Evolutionary conservation across 2,329 filamentous ascomycete genomes (phyloP), one percentile per base, ranked within the genome.

Genomic region (Nemania sp.): DNA sequence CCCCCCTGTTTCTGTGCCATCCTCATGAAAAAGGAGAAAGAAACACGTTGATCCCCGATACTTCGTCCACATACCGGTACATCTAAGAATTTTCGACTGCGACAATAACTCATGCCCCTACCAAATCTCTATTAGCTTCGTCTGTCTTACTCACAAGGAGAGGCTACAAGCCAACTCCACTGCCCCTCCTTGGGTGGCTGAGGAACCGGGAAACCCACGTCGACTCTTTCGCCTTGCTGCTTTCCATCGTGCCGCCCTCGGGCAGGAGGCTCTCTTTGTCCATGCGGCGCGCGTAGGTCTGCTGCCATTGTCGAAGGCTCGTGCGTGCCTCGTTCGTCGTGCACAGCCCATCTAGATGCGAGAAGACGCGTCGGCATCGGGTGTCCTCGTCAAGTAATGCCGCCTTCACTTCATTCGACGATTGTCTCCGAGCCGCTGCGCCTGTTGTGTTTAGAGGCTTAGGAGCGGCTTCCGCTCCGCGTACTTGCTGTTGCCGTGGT

Each of bases 291-390:
- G 83, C 82, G 66, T 81, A 86, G 2, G 62, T 64, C 60, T 80
- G 75, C 69, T 83, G 82, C 78, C 82, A 87, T 3, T 71, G 65
- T 32, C 74, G 74, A 2, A 87, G 71, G 34, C 83, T 81, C 5
- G 72, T 67, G n/a, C 73, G 77, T 1, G 84, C 83, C 50, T 81
- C 80, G 2, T 67, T 67, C 0, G 80, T 85, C 9, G 69, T 68
- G 60, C 84, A 87, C 13, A 80, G 69, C 0, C 73, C 68, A 42
- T 81, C 77, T 0, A 87, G 76, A 34, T 80, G 74, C 1, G 66
- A 49, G 54, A 87, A 83, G 0, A 83, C 75, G 32, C 79, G 78
- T 10, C 72, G 73, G 47, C 70, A 74, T 29, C 78, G 75, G 35
- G 72, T 69, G n/a, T 82, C 77, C 7, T 84, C 79, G 58, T 80